Base-by-base conservation (phyloP, 176 grass and related monocot genomes). In the Lolium rigidum region DNA sequence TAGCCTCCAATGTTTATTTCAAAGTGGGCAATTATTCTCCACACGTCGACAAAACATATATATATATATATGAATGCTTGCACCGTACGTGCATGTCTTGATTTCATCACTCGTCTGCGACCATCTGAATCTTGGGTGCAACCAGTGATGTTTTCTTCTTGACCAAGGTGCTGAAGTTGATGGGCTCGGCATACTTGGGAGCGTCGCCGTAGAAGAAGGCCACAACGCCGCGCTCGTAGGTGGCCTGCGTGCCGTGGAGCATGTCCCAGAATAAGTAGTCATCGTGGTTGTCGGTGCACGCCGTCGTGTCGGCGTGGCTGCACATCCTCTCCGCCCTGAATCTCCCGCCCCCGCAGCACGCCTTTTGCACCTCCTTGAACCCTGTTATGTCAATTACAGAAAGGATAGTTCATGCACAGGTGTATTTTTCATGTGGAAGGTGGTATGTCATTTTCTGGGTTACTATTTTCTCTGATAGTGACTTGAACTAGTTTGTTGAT, bases 191-290 rank as follows among this genome's bases (percentile, higher is more conserved):
- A 37, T 43, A 70, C 67, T 41, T 11, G 8, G 67, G 17, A 10
- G 10, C 67, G 37, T 43, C 39, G 70, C 70, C 70, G 6, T 74
- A 74, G 70, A 74, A 49, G 20, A 82, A 11, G 7, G 46, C 80
- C 9, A 51, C n/a, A 9, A 39, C 54, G 7, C 56, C 77, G 0
- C 25, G 35, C 17, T 80, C 14, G 35, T 20, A 38, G 10, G 77
- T 80, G 54, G 56, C 77, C 11, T 80, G 77, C 18, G 56, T 80
- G 20, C 20, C 20, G 35, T 80, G 77, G 16, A 80, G 13, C 77
- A 13, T 80, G 77, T 80, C 77, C 77, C 77, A 62, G 17, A 79
- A 79, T 54, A 80, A 37, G 77, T 80, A 80, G 6, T 60, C 57
- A 0, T 41, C 10, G 38, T 51, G 77, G 35, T 80, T 38, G 35